Conservation (phyloP, 1,139 yeast genomes). For the Keqinozyma sinolaborantium region DNA sequence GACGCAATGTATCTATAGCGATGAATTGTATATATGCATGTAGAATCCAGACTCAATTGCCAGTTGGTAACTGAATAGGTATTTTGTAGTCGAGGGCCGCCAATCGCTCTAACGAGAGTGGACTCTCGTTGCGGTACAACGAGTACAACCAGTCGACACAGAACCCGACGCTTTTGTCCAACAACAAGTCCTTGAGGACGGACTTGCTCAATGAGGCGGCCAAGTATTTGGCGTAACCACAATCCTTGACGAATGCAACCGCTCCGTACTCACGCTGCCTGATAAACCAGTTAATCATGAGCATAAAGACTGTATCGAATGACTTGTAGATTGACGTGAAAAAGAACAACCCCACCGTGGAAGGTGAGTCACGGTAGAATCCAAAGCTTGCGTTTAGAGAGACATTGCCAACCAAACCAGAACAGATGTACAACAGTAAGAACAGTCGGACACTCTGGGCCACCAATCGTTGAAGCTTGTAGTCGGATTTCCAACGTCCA, state of each 20-base stretch:
- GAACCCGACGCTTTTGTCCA: too few species aligned
- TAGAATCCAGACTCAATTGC: too few species aligned
- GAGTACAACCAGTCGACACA: constrained; percentile 89
- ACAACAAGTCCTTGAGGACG: constrained; percentile 75
- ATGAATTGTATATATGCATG: too few species aligned
- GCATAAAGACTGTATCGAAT: constrained; percentile 63
- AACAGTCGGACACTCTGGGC: constrained; percentile 65
- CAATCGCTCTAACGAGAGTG: constrained; percentile 85
- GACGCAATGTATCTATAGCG: too few species aligned
- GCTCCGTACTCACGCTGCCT: constrained; percentile 94
- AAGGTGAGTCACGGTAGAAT: constrained; percentile 61
- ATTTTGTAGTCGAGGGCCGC: constrained; percentile 63
- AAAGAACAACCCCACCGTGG: constrained; percentile 73
- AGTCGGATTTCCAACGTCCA: constrained; percentile 94
- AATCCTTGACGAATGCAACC: constrained; percentile 73
- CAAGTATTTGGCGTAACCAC: constrained; percentile 69
- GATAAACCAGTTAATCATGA: constrained; percentile 63
- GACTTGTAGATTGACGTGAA: constrained; percentile 77
- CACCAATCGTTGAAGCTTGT: constrained; percentile 67
- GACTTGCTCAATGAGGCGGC: constrained; percentile 70
- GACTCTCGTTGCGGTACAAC: constrained; percentile 87
- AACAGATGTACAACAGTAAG: constrained; percentile 64
- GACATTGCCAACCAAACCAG: constrained; percentile 72
- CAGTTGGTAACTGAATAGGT: too few species aligned
- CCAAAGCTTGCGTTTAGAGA: constrained; percentile 82